Conservation (phyloP, 345 rosid genomes). For the Hirschfeldia incana region DNA sequence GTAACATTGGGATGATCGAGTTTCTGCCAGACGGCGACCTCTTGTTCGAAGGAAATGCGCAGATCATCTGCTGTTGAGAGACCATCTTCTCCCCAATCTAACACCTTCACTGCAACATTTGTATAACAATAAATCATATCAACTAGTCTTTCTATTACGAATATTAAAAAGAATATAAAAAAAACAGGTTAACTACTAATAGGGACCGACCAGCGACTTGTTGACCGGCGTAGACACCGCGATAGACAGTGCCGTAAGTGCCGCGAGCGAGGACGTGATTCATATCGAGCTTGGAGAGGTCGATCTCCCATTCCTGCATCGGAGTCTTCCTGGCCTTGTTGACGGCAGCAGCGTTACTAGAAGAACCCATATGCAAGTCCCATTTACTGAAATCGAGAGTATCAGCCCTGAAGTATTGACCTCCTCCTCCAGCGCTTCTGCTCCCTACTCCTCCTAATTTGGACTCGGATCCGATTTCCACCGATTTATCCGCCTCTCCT, state of each 20-base stretch:
- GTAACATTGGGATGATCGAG: slow-evolving; percentile 85
- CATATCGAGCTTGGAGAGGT: slow-evolving; percentile 63
- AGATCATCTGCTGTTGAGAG: slow-evolving; percentile 55
- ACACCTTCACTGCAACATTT: slow-evolving; percentile 55
- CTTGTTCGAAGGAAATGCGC: slow-evolving; percentile 73
- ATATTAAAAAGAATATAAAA: background rate
- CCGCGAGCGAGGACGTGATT: slow-evolving; percentile 68
- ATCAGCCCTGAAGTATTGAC: slow-evolving; percentile 60
- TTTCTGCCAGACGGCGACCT: slow-evolving; percentile 92
- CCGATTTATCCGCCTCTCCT: background rate
- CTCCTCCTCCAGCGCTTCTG: slow-evolving; percentile 48
- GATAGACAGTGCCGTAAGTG: slow-evolving; percentile 73
- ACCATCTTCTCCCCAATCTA: slow-evolving; percentile 90
- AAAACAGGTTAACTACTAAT: too few species aligned
- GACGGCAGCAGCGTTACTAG: background rate
- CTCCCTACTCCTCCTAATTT: slow-evolving; percentile 44
- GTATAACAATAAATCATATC: background rate
- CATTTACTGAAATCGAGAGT: slow-evolving; percentile 76
- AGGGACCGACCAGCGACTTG: slow-evolving; percentile 64
- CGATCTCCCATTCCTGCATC: slow-evolving; percentile 85
- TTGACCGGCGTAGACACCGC: slow-evolving; percentile 71
- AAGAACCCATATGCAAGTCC: slow-evolving; percentile 68
- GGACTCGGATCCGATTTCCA: slow-evolving; percentile 13
- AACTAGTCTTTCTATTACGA: background rate
- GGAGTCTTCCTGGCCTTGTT: slow-evolving; percentile 48